Evolutionary conservation across 441 rosid species (phyloP).

Genomic region (Kokia cookei): DNA sequence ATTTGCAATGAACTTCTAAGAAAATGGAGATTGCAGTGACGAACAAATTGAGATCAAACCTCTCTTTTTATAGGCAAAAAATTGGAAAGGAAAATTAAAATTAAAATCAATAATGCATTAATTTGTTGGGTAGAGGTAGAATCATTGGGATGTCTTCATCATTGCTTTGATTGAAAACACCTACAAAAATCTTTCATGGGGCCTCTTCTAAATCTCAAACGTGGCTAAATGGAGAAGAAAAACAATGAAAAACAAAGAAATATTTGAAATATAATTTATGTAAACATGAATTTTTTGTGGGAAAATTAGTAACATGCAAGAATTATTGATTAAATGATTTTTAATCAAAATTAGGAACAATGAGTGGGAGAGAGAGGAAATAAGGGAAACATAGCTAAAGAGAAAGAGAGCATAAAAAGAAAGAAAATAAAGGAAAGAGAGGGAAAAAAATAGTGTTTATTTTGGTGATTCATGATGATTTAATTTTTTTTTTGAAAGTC

Average conservation of each 20-base stretch:
- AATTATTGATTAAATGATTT: background rate
- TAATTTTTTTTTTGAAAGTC: too few relatives aligned
- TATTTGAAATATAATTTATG: background rate
- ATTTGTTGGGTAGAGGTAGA: background rate
- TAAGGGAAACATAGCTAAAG: too few relatives aligned
- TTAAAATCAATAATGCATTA: background rate
- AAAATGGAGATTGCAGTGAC: background rate
- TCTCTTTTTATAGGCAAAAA: constrained; percentile 12
- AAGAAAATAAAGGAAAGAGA: too few relatives aligned
- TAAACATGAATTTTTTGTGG: background rate
- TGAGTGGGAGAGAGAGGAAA: too few relatives aligned
- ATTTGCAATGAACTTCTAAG: background rate
- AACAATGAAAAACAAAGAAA: background rate
- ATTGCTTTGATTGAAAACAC: background rate
- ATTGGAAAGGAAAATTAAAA: background rate
- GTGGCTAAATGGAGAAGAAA: background rate
- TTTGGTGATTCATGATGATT: too few relatives aligned
- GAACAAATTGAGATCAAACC: background rate
- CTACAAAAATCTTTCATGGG: background rate
- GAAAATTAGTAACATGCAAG: background rate
- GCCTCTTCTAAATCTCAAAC: background rate
- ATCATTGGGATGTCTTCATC: background rate
- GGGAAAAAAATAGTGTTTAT: too few relatives aligned
- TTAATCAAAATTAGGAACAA: too few relatives aligned
- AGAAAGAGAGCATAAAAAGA: too few relatives aligned